phyloP scores from a whole-genome alignment of 2,329 filamentous ascomycete species.

The Colletotrichum tamarilloi region DNA sequence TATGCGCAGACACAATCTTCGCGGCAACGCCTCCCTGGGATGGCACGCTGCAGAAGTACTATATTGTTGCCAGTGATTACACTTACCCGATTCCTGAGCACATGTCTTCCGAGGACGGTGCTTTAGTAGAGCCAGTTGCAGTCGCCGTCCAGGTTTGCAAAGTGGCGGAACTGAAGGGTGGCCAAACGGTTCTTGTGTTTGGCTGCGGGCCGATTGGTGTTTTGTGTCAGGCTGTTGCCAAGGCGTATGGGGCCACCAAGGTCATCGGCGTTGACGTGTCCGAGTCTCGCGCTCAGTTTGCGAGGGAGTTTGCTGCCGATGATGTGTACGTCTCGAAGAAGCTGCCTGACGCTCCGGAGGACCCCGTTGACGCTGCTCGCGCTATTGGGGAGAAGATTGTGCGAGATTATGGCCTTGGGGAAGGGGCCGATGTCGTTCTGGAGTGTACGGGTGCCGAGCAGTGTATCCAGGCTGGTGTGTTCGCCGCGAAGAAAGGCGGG shows the following conservation, averaged over 20 bases:
- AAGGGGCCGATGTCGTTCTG: constrained; percentile 61
- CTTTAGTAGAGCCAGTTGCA: constrained; percentile 63
- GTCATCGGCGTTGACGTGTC: constrained; percentile 61
- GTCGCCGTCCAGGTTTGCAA: constrained; percentile 61
- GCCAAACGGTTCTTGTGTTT: constrained; percentile 58
- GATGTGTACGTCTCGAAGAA: constrained; percentile 52
- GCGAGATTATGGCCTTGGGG: constrained; percentile 48
- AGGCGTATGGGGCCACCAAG: constrained; percentile 55
- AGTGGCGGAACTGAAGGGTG: constrained; percentile 50
- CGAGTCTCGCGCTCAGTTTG: constrained; percentile 52
- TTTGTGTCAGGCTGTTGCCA: constrained; percentile 57
- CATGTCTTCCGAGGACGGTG: constrained; percentile 61
- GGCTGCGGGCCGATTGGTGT: constrained; percentile 63
- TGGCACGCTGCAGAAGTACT: constrained; percentile 62
- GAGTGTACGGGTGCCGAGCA: constrained; percentile 45
- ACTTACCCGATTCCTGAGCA: constrained; percentile 57
- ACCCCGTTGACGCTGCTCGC: constrained; percentile 63
- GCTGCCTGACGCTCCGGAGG: constrained; percentile 50
- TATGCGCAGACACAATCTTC: constrained; percentile 57
- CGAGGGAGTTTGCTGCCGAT: constrained; percentile 56
- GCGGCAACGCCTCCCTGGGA: constrained; percentile 61
- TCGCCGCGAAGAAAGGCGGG: constrained; percentile 56
- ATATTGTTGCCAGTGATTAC: constrained; percentile 57
- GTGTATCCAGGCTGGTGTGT: constrained; percentile 60
- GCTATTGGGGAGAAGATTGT: constrained; percentile 59